A percentile compares a stretch with the other conserved stretches of the same genome.
Conservation (phyloP, 805 yeast genomes). For the Nematodospora valgi region DNA sequence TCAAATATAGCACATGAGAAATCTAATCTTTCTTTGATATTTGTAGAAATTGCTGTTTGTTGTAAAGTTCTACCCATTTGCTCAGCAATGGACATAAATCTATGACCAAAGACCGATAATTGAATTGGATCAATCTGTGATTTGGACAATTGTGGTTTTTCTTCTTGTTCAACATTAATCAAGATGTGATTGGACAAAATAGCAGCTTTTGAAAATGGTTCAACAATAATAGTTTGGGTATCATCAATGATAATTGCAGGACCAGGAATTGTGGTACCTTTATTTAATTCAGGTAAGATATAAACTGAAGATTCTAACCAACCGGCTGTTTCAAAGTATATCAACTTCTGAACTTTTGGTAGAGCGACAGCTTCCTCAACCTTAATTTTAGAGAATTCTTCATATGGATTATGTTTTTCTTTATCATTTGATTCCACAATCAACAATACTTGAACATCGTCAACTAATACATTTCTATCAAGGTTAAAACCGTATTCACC, state of each 20-base stretch:
- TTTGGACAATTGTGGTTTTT: slow-evolving; percentile 19
- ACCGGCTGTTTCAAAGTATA: slow-evolving; percentile 29
- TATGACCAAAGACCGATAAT: slow-evolving; percentile 38
- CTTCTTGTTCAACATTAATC: slow-evolving; percentile 25
- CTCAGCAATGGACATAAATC: slow-evolving; percentile 38
- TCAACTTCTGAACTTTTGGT: slow-evolving; percentile 6
- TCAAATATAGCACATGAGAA: slow-evolving; percentile 46
- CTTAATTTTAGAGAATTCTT: slow-evolving; percentile 19
- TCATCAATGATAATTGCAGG: slow-evolving; percentile 36
- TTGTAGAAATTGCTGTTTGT: slow-evolving; percentile 44
- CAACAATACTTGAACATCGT: slow-evolving; percentile 43
- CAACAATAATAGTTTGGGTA: slow-evolving; percentile 30
- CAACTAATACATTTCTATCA: slow-evolving; percentile 33
- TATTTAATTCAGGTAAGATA: slow-evolving; percentile 18
- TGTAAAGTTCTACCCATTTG: slow-evolving; percentile 46
- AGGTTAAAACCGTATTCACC: slow-evolving; percentile 36
- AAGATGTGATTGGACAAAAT: slow-evolving; percentile 28
- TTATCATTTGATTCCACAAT: slow-evolving; percentile 56
- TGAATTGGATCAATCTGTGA: slow-evolving; percentile 34
- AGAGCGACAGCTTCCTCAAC: slow-evolving; percentile 14
- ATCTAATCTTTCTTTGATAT: slow-evolving; percentile 43
- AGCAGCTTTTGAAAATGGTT: slow-evolving; percentile 29
- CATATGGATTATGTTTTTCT: slow-evolving; percentile 51
- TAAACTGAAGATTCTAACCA: slow-evolving; percentile 26
- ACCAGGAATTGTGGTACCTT: slow-evolving; percentile 21